Conservation (phyloP, 768 basidiomycete species). For the Panellus pusillus region DNA sequence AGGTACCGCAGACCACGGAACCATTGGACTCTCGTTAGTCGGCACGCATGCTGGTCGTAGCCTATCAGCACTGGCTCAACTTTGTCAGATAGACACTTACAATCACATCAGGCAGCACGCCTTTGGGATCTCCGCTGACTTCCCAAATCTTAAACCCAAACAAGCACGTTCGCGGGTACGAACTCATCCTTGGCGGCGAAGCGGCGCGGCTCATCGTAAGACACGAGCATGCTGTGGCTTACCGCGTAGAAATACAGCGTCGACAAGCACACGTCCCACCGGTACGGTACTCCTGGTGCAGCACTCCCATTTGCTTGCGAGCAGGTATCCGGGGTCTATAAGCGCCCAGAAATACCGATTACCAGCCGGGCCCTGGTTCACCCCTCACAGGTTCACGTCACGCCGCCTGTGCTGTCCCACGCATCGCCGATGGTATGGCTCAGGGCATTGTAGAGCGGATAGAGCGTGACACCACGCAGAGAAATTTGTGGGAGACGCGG, state of each 20-base stretch:
- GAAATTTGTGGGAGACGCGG: not conserved
- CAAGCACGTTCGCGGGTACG: constrained; percentile 49
- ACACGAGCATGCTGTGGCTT: constrained; percentile 44
- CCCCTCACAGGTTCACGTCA: constrained; percentile 59
- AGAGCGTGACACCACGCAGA: constrained; percentile 38
- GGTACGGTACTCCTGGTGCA: constrained; percentile 50
- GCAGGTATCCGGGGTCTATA: constrained; percentile 56
- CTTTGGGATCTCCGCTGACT: constrained; percentile 60
- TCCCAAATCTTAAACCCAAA: constrained; percentile 76
- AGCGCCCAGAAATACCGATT: constrained; percentile 66
- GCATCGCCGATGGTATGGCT: constrained; percentile 57
- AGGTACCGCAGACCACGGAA: not conserved
- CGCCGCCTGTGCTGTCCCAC: constrained; percentile 56
- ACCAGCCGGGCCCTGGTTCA: constrained; percentile 47
- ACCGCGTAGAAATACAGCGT: constrained; percentile 54
- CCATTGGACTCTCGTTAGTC: constrained; percentile 12
- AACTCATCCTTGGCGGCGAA: constrained; percentile 56
- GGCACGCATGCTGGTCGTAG: constrained; percentile 10
- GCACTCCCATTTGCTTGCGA: constrained; percentile 41
- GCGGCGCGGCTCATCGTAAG: constrained; percentile 45
- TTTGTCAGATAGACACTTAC: not conserved
- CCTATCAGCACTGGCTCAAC: not conserved
- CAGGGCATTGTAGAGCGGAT: constrained; percentile 52
- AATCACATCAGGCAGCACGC: constrained; percentile 38
- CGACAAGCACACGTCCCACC: constrained; percentile 67